Conservation (phyloP, 1,284 basidiomycete species). For the Rhodotorula mucilaginosa region DNA sequence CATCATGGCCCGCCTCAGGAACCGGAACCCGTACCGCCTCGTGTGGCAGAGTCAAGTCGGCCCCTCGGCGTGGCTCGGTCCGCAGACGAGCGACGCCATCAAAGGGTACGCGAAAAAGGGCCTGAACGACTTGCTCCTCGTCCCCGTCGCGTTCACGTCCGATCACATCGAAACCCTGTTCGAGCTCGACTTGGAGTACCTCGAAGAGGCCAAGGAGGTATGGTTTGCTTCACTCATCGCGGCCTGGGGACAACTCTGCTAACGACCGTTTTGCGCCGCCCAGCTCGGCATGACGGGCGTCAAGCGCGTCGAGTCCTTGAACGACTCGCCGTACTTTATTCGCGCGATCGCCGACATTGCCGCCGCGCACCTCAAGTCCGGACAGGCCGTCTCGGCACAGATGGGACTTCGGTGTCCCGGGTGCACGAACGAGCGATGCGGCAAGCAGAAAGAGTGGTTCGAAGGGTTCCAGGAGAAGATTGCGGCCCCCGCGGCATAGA, state of each 20-base stretch:
- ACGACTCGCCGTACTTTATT: slow-evolving; percentile 95
- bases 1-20: slow-evolving; percentile 76
- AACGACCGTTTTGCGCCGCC: too few species aligned
- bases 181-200: slow-evolving; percentile 93
- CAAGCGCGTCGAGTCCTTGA: slow-evolving; percentile 89
- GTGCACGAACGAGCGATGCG: slow-evolving; percentile 84
- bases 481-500: background rate
- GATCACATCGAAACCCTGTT: slow-evolving; percentile 99
- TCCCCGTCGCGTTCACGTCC: slow-evolving; percentile 97
- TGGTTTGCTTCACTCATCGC: too few species aligned
- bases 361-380: slow-evolving; percentile 68
- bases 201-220: slow-evolving; percentile 85
- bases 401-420: slow-evolving; percentile 87
- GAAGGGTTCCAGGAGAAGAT: slow-evolving; percentile 8
- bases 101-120: slow-evolving; percentile 88
- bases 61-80: slow-evolving; percentile 96
- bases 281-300: slow-evolving; percentile 83
- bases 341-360: slow-evolving; percentile 93
- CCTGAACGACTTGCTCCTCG: slow-evolving; percentile 78
- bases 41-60: slow-evolving; percentile 99
- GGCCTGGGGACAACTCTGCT: too few species aligned
- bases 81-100: slow-evolving; percentile 87
- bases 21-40: slow-evolving; percentile 80
- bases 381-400: slow-evolving; percentile 65
- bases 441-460: slow-evolving; percentile 84